Evolutionary conservation across 1,284 basidiomycete genomes (phyloP), one percentile per base, ranked within the genome.

Genomic region (Sanghuangporus sanghuang): DNA sequence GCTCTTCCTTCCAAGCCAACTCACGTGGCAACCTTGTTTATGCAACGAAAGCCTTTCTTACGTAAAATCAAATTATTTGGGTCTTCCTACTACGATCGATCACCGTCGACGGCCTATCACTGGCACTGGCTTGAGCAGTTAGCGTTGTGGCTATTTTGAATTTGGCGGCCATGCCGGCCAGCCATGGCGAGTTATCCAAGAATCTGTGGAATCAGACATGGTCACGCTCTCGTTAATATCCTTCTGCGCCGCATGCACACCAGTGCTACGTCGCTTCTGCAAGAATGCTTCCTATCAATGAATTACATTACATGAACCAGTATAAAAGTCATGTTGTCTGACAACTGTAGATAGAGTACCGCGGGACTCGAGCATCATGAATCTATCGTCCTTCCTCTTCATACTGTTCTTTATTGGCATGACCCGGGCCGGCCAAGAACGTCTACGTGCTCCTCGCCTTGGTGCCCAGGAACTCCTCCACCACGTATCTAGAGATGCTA

Each of bases 401-500:
- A 35, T 61, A 4, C 16, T 48, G 32, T 12, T 23, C 44, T 61
- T 32, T 23, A 39, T 55, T 8, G n/a, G 35, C 35, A 11, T 56
- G 14, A 44, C 50, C 50, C 60, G 27, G 8, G 60, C 52, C 18
- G 40, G 18, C 21, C 40, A 27, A 52, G 11, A 12, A 32, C 40
- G 12, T 8, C 35, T 59, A 23, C 36, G 9, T 46, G 35, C 49
- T 18, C 39, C 62, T 39, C 62, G 40, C 35, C 27, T 59, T n/a
- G 23, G 62, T 27, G 16, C 55, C 18, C 62, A 59, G 39, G 64
- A 67, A 46, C n/a, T 39, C n/a, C 49, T 66, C 6, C 59, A 42
- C 23, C 64, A 44, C 8, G 40, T 63, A 6, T 50, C 57, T n/a
- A 61, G 40, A 49, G 59, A 49, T 40, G 52, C 23, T 8, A 56